Base-by-base conservation (phyloP, 2,329 filamentous ascomycete species). In the Neonectria neomacrospora region DNA sequence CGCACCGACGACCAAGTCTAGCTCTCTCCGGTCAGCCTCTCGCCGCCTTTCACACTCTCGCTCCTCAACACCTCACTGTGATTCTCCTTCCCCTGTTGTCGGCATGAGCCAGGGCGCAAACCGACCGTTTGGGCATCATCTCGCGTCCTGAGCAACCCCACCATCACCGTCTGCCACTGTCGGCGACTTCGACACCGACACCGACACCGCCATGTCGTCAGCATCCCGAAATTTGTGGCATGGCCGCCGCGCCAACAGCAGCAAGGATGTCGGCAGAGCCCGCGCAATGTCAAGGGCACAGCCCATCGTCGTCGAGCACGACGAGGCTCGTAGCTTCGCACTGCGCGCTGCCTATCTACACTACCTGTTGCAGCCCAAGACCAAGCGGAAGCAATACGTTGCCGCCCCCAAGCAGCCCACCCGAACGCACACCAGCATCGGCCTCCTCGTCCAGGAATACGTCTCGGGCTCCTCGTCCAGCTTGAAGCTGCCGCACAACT, bases 271-370 rank as follows among this genome's bases (percentile, higher is more conserved):
- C 71, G 80, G 70, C 71, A 79, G 79, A 61, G 67, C 76, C 50
- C 80, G 85, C 67, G 76, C 81, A 10, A 73, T 76, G 34, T 88
- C 87, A 51, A 80, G 78, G 66, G 78, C 80, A 50, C 80, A 82
- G 65, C 76, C 80, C 52, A 75, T 81, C 54, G 78, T 81, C 57
- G 82, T 90, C 68, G 85, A 83, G 71, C 84, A 88, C 77, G 91
- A 96, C 72, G 93, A 97, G 80, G 94, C 93, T 75, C 97, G 96
- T 81, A 91, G 90, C 67, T 97, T 93, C 80, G 94, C 94, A 72
- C 88, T 99, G 58, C 91, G 96, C 66, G 90, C 92, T 70, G 95
- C 95, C 71, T 97, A 93, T 79, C 91, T 99, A 62, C 87, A 95
- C 79, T 96, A 99, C 79, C 89, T 98, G 47, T 86, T 99, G 55